These are phyloP conservation scores for Chaetomium cochliodes DNA, from an alignment of 495 filamentous ascomycete genomes.

Conservation along the genomic window DNA sequence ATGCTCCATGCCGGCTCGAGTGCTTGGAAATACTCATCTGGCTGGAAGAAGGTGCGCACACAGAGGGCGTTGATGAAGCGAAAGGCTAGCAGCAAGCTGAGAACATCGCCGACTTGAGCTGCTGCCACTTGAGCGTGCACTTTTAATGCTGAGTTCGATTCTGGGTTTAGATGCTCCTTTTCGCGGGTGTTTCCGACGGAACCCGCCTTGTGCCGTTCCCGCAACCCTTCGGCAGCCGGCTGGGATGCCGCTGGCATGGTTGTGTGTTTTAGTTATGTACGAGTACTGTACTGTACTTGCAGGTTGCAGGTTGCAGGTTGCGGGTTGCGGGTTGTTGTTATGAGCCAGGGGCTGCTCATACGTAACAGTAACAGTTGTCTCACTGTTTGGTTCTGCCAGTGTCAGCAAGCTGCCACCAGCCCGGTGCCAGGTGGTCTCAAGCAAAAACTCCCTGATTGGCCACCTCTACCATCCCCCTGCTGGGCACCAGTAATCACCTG, in stretches of 20 bases:
- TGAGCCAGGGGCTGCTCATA: background rate
- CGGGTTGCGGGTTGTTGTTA: background rate
- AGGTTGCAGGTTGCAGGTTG: background rate
- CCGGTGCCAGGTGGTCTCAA: conserved; percentile 1
- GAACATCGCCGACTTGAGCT: conserved; percentile 46
- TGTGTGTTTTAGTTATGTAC: too few species aligned
- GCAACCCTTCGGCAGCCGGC: conserved; percentile 14
- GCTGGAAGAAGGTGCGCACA: conserved; percentile 94
- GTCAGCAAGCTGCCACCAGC: background rate
- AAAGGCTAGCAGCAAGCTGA: conserved; percentile 67
- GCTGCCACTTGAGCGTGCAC: conserved; percentile 35
- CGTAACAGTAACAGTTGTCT: background rate
- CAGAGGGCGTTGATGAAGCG: conserved; percentile 83
- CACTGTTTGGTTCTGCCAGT: background rate
- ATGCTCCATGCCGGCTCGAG: conserved; percentile 93
- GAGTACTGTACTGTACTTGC: too few species aligned
- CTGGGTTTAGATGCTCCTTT: background rate
- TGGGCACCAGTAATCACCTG: conserved; percentile 23
- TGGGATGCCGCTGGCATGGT: conserved; percentile 9
- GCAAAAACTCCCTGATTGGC: background rate
- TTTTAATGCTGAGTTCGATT: background rate
- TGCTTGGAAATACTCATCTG: conserved; percentile 98
- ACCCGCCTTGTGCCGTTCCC: conserved; percentile 10
- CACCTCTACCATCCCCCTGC: background rate
- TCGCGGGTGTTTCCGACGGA: conserved; percentile 5